Percentiles rank a stretch among this genome's conserved stretches.
Evolutionary conservation across 257 asterid species (phyloP).

Genomic region (Apocynum venetum): DNA sequence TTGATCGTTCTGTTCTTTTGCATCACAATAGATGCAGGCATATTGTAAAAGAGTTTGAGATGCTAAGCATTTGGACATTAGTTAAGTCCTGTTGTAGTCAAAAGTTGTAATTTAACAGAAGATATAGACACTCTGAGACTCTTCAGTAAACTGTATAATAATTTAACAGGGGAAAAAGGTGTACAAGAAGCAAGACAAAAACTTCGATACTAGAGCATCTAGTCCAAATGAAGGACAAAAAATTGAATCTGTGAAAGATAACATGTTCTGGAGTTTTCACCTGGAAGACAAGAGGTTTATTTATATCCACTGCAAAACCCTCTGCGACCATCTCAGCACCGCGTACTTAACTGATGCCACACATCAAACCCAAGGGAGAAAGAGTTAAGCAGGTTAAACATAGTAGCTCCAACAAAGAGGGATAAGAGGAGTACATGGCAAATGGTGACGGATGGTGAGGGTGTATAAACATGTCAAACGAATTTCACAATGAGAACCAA

Average conservation of each 20-base stretch:
- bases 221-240: not conserved
- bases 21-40: not conserved
- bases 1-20: not conserved
- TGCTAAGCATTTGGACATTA: not conserved
- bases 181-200: not conserved
- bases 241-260: not conserved
- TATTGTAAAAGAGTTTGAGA: not conserved
- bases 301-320: conserved; percentile 65
- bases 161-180: not conserved
- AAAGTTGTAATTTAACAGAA: not conserved
- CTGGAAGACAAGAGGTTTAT: conserved; percentile 87
- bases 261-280: conserved; percentile 23
- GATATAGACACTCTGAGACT: not conserved
- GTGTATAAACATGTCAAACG: not conserved
- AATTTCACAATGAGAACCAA: not conserved
- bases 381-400: not conserved
- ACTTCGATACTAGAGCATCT: not conserved
- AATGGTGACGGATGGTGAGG: not conserved
- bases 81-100: not conserved
- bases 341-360: conserved; percentile 1
- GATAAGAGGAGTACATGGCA: not conserved
- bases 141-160: not conserved
- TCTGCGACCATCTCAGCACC: conserved; percentile 68
- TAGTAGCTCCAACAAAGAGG: not conserved
- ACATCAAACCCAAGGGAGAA: not conserved